Conservation (phyloP, 176 grass and related monocot genomes). For the Ensete glaucum region DNA sequence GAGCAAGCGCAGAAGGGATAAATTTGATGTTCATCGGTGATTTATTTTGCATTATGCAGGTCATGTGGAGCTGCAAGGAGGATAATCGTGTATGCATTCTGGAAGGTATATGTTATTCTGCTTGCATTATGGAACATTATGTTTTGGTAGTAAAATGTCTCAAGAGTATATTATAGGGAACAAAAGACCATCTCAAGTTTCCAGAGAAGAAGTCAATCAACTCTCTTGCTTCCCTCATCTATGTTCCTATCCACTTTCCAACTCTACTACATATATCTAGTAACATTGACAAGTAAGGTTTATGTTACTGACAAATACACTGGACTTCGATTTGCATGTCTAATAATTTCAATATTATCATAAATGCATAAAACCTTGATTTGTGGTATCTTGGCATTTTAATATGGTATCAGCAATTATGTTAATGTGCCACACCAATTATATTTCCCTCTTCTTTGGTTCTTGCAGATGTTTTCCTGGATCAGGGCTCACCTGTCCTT, state of each 20-base stretch:
- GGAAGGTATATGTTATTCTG: background rate
- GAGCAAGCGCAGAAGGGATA: background rate
- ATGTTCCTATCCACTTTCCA: too few species aligned
- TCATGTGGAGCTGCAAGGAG: background rate
- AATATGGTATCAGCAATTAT: background rate
- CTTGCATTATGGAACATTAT: background rate
- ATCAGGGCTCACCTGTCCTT: background rate
- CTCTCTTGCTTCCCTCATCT: too few species aligned
- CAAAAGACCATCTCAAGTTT: too few species aligned
- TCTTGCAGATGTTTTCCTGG: background rate
- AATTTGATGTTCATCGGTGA: background rate
- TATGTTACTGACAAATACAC: too few species aligned
- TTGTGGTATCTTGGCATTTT: background rate
- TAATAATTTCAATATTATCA: too few species aligned
- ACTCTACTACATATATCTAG: too few species aligned
- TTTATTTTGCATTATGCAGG: background rate
- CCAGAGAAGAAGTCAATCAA: too few species aligned
- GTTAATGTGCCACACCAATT: background rate
- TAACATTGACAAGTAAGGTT: too few species aligned
- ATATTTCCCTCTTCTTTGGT: background rate
- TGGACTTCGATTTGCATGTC: too few species aligned
- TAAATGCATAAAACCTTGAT: background rate
- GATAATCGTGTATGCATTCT: background rate
- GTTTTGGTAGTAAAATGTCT: too few species aligned
- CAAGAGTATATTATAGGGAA: too few species aligned